Evolutionary conservation across 495 filamentous ascomycete genomes (phyloP).

Genomic region (Penicillium pancosmium): DNA sequence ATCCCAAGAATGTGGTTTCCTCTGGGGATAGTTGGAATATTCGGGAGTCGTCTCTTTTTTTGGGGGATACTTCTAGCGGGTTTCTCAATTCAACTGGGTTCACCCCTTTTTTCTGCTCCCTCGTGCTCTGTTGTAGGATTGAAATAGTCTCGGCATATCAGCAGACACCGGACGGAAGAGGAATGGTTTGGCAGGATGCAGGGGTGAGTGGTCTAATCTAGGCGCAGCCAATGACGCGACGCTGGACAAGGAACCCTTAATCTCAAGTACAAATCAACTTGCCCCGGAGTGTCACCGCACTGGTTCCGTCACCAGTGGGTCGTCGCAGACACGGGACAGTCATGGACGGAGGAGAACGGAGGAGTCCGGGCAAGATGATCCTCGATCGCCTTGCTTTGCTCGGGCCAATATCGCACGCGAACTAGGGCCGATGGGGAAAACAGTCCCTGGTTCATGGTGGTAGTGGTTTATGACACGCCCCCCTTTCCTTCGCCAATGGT

Average conservation of each 20-base stretch:
- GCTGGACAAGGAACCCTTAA: slow-evolving; percentile 4
- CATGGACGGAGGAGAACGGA: slow-evolving; percentile 13
- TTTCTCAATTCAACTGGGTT: neutral
- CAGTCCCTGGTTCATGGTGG: slow-evolving; percentile 2
- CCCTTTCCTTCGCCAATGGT: neutral
- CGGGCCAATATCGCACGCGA: slow-evolving; percentile 8
- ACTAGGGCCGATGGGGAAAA: slow-evolving; percentile 10
- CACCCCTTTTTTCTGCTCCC: slow-evolving; percentile 3
- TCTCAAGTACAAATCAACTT: slow-evolving; percentile 10
- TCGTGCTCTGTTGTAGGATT: neutral
- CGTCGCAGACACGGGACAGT: slow-evolving; percentile 20
- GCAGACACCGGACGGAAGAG: slow-evolving; percentile 5
- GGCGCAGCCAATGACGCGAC: slow-evolving; percentile 4
- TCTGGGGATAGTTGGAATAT: neutral
- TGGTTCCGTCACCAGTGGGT: slow-evolving; percentile 23
- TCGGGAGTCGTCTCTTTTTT: neutral
- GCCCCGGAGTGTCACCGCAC: slow-evolving; percentile 19
- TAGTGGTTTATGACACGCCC: neutral
- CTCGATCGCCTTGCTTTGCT: slow-evolving; percentile 14
- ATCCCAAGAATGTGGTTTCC: neutral
- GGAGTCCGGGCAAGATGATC: slow-evolving; percentile 15
- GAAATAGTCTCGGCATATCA: neutral
- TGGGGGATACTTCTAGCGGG: neutral
- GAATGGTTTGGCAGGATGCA: slow-evolving; percentile 8
- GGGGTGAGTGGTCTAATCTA: slow-evolving; percentile 10